Conservation (phyloP, 176 grass and related monocot genomes). For the Phoenix roebelenii region DNA sequence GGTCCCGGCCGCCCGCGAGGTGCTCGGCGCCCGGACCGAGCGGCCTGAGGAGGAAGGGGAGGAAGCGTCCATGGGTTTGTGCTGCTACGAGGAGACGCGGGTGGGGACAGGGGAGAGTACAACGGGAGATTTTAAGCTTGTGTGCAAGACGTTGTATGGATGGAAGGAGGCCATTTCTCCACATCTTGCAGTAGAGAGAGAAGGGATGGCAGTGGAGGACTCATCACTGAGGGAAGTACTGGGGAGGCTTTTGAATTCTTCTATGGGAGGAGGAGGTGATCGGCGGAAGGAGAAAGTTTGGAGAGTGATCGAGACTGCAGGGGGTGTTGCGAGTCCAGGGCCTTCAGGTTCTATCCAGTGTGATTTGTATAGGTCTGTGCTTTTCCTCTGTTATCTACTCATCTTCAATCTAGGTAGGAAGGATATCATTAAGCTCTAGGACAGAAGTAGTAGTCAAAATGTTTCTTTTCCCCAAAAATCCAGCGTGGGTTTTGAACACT, state of each 20-base stretch:
- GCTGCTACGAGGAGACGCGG: constrained; percentile 22
- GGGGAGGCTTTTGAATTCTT: constrained; percentile 33
- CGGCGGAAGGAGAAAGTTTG: constrained; percentile 29
- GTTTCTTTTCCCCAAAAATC: too few species aligned
- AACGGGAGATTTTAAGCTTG: constrained; percentile 30
- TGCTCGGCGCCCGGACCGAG: constrained; percentile 7
- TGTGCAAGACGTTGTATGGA: constrained; percentile 69
- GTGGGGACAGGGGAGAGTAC: constrained; percentile 11
- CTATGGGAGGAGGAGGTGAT: not conserved
- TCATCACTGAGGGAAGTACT: constrained; percentile 40
- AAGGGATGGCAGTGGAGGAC: constrained; percentile 57
- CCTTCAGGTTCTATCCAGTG: constrained; percentile 71
- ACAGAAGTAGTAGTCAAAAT: too few species aligned
- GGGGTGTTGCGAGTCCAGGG: constrained; percentile 72
- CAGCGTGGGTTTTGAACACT: too few species aligned
- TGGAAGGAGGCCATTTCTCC: constrained; percentile 80
- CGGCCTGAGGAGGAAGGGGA: not conserved
- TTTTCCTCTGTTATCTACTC: not conserved
- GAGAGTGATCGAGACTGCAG: constrained; percentile 86
- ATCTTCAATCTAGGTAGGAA: too few species aligned
- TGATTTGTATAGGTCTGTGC: constrained; percentile 68
- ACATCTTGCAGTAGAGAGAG: constrained; percentile 79
- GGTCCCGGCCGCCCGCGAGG: constrained; percentile 26
- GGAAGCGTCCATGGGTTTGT: not conserved
- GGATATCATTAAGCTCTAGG: too few species aligned